These are phyloP conservation scores for Cordyceps militaris DNA, from an alignment of 2,329 filamentous ascomycete species.

Conservation along the genomic window DNA sequence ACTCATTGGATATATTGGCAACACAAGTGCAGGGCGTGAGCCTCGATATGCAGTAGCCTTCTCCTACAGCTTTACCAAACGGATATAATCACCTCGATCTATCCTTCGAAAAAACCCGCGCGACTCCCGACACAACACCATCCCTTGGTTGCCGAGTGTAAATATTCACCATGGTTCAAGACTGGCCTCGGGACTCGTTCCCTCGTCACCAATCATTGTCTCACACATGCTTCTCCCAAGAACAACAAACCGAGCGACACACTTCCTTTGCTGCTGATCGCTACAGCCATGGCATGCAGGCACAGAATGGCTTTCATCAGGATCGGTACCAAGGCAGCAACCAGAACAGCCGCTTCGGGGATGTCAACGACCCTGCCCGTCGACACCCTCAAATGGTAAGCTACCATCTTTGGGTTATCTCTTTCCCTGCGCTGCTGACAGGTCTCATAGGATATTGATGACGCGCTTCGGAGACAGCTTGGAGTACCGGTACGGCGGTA, in stretches of 20 bases:
- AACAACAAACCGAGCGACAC: slow-evolving; percentile 20
- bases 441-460: slow-evolving; percentile 38
- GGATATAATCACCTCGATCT: background rate
- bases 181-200: slow-evolving; percentile 33
- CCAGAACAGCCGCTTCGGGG: slow-evolving; percentile 29
- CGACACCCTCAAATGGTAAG: slow-evolving; percentile 21
- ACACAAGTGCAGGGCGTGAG: background rate
- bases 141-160: background rate
- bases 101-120: background rate
- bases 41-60: slow-evolving; percentile 6
- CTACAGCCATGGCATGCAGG: slow-evolving; percentile 22
- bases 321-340: slow-evolving; percentile 21
- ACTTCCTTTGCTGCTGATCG: slow-evolving; percentile 24
- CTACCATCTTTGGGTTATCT: background rate
- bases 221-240: slow-evolving; percentile 3
- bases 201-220: slow-evolving; percentile 27
- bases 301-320: slow-evolving; percentile 12
- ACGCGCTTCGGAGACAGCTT: slow-evolving; percentile 45
- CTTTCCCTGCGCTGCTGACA: background rate
- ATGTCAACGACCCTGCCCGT: slow-evolving; percentile 28
- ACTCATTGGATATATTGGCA: background rate
- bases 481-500: slow-evolving; percentile 44
- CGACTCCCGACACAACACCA: background rate
- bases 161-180: slow-evolving; percentile 32
- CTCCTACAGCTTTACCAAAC: background rate